A percentile compares a stretch with the other conserved stretches of the same genome.
These are phyloP conservation scores for Claviceps spartinae DNA, from an alignment of 2,329 filamentous ascomycete species.

Conservation along the genomic window DNA sequence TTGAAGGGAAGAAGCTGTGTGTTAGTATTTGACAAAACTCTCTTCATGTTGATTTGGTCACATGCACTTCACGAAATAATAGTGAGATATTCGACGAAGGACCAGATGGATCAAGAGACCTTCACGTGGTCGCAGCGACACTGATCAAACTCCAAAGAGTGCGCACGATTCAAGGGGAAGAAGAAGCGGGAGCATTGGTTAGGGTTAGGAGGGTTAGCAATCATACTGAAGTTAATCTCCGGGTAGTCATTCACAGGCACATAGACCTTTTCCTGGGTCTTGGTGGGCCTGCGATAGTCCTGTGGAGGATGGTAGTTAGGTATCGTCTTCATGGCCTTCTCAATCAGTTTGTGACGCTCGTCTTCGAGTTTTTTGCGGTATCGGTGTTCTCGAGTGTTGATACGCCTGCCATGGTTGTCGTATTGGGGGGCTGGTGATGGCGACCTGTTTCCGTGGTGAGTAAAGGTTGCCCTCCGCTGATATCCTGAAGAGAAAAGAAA, in stretches of 20 bases:
- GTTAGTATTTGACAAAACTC: conserved; percentile 57
- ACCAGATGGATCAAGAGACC: conserved; percentile 21
- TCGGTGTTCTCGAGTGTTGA: conserved; percentile 96
- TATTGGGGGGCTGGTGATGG: conserved; percentile 94
- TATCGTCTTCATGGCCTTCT: conserved; percentile 99
- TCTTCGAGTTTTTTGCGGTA: conserved; percentile 97
- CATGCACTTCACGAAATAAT: conserved; percentile 15
- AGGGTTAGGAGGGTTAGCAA: conserved; percentile 92
- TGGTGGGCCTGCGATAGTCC: conserved; percentile 96
- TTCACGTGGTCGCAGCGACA: conserved; percentile 18
- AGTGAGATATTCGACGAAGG: conserved; percentile 16
- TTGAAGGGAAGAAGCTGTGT: conserved; percentile 77
- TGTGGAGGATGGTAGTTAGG: conserved; percentile 98
- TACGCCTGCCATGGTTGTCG: conserved; percentile 97
- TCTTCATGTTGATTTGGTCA: conserved; percentile 2
- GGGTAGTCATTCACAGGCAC: conserved; percentile 99
- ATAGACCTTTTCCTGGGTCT: conserved; percentile 99
- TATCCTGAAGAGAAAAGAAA: background rate
- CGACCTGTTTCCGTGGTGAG: conserved; percentile 45
- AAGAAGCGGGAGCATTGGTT: conserved; percentile 35
- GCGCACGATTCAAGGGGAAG: conserved; percentile 15
- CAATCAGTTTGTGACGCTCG: conserved; percentile 95
- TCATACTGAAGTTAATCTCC: conserved; percentile 99
- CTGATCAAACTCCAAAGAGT: conserved; percentile 31
- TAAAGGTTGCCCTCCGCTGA: background rate